Evolutionary conservation across 2,329 filamentous ascomycete genomes (phyloP).

Genomic region (Penicillium janthinellum): DNA sequence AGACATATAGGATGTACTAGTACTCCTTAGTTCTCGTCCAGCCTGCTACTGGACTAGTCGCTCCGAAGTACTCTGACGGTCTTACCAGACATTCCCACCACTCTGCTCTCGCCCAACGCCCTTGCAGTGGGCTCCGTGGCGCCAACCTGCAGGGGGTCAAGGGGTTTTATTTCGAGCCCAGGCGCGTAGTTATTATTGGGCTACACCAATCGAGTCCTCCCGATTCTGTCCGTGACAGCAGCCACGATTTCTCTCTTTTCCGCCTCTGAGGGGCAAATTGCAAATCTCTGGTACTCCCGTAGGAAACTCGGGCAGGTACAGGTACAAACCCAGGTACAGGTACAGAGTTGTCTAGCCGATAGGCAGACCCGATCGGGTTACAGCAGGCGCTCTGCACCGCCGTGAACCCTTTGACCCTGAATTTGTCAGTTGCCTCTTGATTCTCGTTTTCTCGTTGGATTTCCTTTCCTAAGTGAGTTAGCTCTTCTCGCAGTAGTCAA

Average conservation of each 20-base stretch:
- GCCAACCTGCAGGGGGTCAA: conserved; percentile 20
- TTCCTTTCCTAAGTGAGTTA: neutral
- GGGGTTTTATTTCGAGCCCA: conserved; percentile 3
- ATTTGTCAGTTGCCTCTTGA: neutral
- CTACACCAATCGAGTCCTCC: neutral
- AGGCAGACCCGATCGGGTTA: neutral
- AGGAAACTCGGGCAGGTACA: neutral
- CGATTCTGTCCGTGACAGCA: neutral
- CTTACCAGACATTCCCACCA: neutral
- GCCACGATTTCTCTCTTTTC: neutral
- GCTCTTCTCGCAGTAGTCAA: neutral
- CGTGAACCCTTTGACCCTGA: neutral
- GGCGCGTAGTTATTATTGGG: conserved; percentile 4
- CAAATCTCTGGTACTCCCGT: neutral
- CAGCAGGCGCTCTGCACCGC: neutral
- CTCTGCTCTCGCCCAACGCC: neutral
- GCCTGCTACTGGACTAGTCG: neutral
- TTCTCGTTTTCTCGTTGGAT: neutral
- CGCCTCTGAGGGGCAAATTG: neutral
- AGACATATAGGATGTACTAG: no score
- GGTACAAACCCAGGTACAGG: neutral
- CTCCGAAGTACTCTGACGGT: neutral
- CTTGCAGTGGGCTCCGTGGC: conserved; percentile 16
- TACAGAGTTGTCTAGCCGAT: neutral
- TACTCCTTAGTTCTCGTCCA: neutral